Conservation (phyloP, 331 rosid species). For the Telfairia occidentalis region DNA sequence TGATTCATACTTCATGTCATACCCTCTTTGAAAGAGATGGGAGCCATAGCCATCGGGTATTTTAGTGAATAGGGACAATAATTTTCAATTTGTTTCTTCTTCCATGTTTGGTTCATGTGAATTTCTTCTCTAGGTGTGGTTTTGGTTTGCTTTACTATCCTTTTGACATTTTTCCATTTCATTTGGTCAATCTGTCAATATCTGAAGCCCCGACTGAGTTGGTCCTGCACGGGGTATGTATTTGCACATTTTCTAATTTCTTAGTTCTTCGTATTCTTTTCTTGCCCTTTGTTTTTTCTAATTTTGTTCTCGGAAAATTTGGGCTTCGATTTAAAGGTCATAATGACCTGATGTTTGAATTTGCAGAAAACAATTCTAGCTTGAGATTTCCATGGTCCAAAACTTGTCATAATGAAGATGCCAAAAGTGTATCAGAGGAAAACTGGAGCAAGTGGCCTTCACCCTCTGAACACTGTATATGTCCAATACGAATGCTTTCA, state of each 20-base stretch:
- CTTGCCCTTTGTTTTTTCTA: no score
- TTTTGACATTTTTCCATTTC: no score
- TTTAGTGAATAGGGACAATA: background rate
- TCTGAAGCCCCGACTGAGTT: background rate
- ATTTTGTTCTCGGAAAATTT: no score
- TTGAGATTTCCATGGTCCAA: background rate
- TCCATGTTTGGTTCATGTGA: background rate
- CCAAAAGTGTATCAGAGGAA: background rate
- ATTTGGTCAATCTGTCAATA: no score
- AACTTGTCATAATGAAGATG: background rate
- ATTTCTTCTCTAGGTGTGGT: no score
- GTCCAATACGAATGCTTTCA: no score
- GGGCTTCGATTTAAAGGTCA: background rate
- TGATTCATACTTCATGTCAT: background rate
- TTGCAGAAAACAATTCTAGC: background rate
- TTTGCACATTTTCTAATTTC: background rate
- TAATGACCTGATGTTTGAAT: background rate
- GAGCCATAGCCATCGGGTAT: background rate
- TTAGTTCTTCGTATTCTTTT: no score
- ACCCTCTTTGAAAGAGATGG: background rate
- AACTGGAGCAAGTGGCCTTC: no score
- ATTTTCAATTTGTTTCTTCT: background rate
- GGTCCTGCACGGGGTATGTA: background rate
- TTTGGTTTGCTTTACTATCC: no score
- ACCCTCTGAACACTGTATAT: no score